Percentiles rank a stretch among this genome's conserved stretches.
These are phyloP conservation scores for Tribonema minus DNA, from an alignment of 108 stramenopile genomes.

Conservation along the genomic window DNA sequence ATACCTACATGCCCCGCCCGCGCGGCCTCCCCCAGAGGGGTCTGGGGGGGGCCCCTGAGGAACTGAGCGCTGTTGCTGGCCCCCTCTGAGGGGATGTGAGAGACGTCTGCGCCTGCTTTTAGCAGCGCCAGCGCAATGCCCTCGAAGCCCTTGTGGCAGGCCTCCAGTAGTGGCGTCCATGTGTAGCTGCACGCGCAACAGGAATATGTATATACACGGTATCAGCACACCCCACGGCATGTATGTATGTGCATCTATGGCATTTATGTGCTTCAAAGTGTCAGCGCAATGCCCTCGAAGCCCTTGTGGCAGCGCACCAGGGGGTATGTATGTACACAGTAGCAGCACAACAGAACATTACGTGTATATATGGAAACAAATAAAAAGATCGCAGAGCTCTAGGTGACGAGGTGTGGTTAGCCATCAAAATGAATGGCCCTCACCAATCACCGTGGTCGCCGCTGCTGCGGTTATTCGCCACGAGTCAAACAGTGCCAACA, in stretches of 20 bases:
- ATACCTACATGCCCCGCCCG: conserved; percentile 60
- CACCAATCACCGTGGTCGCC: too few species aligned
- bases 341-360: background rate
- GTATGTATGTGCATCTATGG: too few species aligned
- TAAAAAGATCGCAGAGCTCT: too few species aligned
- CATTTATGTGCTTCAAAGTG: background rate
- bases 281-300: background rate
- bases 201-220: too few species aligned
- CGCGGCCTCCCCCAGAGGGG: conserved; percentile 54
- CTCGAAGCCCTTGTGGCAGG: conserved; percentile 53
- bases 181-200: background rate
- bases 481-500: too few species aligned
- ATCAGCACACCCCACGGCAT: too few species aligned
- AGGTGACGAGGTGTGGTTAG: too few species aligned
- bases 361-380: too few species aligned
- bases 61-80: conserved; percentile 35
- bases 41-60: conserved; percentile 50
- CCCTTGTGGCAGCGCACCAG: too few species aligned
- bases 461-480: too few species aligned
- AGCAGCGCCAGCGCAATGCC: conserved; percentile 41
- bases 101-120: conserved; percentile 3
- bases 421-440: too few species aligned
- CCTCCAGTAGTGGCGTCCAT: conserved; percentile 12
- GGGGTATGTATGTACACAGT: background rate
- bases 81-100: conserved; percentile 40